Evolutionary conservation across 2,329 filamentous ascomycete genomes (phyloP), one percentile per base, ranked within the genome.

Genomic region (Saccharata proteae): DNA sequence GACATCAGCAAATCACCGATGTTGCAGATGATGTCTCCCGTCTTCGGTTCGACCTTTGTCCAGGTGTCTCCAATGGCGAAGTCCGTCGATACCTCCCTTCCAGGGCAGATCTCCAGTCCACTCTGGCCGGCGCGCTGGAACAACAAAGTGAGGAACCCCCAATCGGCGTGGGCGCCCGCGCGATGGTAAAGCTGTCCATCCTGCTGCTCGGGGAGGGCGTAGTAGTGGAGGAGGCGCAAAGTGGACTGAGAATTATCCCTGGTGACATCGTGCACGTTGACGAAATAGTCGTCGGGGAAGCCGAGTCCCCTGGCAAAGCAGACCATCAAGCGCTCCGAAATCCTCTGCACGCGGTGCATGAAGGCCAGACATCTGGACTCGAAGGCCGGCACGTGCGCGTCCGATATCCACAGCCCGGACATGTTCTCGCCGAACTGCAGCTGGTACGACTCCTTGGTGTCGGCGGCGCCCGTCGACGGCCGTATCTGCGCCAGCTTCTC

Each of bases 1-100:
- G 61, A 67, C 74, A 79, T 77, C 11, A 79, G 57, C 33, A 78
- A 54, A 45, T 79, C 74, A 4, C 74, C 74, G 38, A 77, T 73
- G 42, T 77, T 77, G 50, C 73, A 77, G 6, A 79, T 67, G 34
- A 74, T 71, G 38, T 65, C 65, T 1, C 64, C 68, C 0, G 57
- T 56, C 2, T 47, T 52, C 5, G 67, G 67, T 38, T 71, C 64
- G n/a, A 79, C 63, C 36, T 70, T 70, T 7, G 73, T 78, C 74
- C 74, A 79, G 0, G 51, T 52, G 43, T 77, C 71, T 1, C 70
- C 69, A 26, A 65, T 60, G 1, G 64, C 73, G 39, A 74, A 77
- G 3, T 63, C 61, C 0, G 71, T 77, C 6, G 67, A 64, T 3
- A 62, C 67, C 47, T 77, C 73, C 11, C 73, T 58, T 0, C 74